Conservation (phyloP, 2,329 filamentous ascomycete genomes). For the Alternaria sp. region DNA sequence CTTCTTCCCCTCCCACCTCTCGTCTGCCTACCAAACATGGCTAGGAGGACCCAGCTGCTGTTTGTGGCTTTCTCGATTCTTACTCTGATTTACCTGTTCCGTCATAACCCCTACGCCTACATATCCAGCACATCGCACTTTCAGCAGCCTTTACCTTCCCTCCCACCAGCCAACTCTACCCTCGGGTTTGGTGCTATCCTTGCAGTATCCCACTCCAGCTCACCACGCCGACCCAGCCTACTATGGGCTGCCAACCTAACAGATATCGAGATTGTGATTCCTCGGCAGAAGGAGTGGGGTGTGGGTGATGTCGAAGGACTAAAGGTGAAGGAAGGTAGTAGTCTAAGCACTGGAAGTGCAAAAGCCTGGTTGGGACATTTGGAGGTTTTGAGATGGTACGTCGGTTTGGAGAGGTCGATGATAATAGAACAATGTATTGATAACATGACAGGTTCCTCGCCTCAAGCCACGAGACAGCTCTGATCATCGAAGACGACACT, state of each 20-base stretch:
- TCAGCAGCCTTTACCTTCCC: background rate
- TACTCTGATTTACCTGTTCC: background rate
- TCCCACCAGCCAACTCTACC: conserved; percentile 15
- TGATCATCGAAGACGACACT: conserved; percentile 38
- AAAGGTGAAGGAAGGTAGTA: conserved; percentile 29
- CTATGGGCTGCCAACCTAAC: conserved; percentile 49
- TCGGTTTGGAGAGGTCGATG: background rate
- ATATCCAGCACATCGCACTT: background rate
- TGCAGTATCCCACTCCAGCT: conserved; percentile 46
- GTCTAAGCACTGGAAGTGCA: conserved; percentile 45
- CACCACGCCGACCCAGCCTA: conserved; percentile 43
- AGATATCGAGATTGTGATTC: conserved; percentile 47
- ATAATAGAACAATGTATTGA: background rate
- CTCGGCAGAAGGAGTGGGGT: conserved; percentile 47
- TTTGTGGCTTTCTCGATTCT: background rate
- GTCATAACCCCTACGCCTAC: background rate
- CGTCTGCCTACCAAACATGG: background rate
- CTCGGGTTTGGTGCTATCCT: conserved; percentile 46
- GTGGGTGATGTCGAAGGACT: conserved; percentile 41
- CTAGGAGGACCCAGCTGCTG: background rate
- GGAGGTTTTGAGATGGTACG: conserved; percentile 44
- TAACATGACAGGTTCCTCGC: conserved; percentile 13
- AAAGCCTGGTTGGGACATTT: conserved; percentile 52
- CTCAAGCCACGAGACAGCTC: conserved; percentile 29
- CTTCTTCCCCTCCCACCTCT: background rate